Base-by-base conservation (phyloP, 192 early-diverging fungal species). In the Radiomyces spectabilis region DNA sequence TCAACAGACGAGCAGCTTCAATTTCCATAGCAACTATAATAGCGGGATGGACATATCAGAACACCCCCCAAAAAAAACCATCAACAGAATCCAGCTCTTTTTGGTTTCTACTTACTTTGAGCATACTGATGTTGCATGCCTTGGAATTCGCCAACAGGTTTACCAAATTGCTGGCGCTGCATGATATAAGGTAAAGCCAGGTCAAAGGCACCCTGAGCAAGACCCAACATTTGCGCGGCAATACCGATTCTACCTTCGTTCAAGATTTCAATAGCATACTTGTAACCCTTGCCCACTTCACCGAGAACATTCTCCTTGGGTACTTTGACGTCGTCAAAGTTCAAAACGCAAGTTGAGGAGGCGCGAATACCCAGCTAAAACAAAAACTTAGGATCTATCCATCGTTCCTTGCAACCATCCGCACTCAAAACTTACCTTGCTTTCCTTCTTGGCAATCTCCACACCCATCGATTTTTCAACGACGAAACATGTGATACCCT, bases 211-310 rank as follows among this genome's bases (percentile, higher is more conserved):
- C 96, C 96, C 72, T 96, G 94, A 8, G 96, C 94, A 32, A 94
- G 68, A 40, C 96, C 96, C 29, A 97, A 68, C 96, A 98, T 98
- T 68, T 98, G 95, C 15, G 93, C 95, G 37, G 93, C 93, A 73
- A 98, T 98, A 56, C 95, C 95, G 50, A 98, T 91, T 59, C 96
- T 87, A 30, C 96, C 96, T 71, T 98, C 96, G 75, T 98, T 98
- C 52, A 98, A 81, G 51, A 94, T 93, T 65, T 93, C 92, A 51
- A 98, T 98, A 42, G 96, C 94, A 53, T 89, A 91, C 75, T 95
- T 98, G 86, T 98, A 98, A 32, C 96, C 96, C 75, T 93, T 86
- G 55, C 93, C 93, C 43, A 96, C 77, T 59, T 95, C 88, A 41
- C 96, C 96, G 8, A 98, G 68, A 19, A 98, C 77, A 68, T 94